Evolutionary conservation across 208 protist genomes (phyloP).

Genomic region (Crithidia thermophila): DNA sequence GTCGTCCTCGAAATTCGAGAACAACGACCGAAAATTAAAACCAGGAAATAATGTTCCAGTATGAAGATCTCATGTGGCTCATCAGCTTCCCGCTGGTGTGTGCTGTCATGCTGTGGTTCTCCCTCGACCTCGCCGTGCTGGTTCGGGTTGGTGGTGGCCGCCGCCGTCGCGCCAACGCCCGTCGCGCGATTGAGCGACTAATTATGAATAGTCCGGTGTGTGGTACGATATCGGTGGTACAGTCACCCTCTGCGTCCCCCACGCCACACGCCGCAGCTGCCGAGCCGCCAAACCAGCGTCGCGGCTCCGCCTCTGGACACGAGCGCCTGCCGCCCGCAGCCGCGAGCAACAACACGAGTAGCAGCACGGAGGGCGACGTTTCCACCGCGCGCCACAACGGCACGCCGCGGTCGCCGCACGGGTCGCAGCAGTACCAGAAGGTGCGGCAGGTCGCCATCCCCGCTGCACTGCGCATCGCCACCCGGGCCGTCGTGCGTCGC

Average conservation of each 20-base stretch:
- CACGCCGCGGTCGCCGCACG: neutral
- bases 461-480: constrained; percentile 44
- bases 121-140: constrained; percentile 71
- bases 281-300: too few species aligned
- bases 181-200: constrained; percentile 44
- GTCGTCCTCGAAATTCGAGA: neutral
- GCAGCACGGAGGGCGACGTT: neutral
- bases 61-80: constrained; percentile 66
- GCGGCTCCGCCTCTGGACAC: too few species aligned
- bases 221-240: constrained; percentile 9
- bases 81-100: constrained; percentile 62
- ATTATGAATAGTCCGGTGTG: constrained; percentile 31
- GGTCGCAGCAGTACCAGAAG: neutral
- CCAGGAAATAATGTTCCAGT: constrained; percentile 39
- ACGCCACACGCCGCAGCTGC: neutral
- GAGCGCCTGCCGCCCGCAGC: too few species aligned
- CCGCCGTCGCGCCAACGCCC: constrained; percentile 42
- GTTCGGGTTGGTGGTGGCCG: constrained; percentile 58
- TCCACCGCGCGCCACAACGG: too few species aligned
- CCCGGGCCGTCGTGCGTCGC: constrained; percentile 49
- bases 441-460: constrained; percentile 36
- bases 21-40: neutral
- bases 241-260: constrained; percentile 1
- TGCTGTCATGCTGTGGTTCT: constrained; percentile 52
- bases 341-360: neutral